These are phyloP conservation scores for Dipodascus albidus DNA, from an alignment of 805 yeast genomes.

Conservation along the genomic window DNA sequence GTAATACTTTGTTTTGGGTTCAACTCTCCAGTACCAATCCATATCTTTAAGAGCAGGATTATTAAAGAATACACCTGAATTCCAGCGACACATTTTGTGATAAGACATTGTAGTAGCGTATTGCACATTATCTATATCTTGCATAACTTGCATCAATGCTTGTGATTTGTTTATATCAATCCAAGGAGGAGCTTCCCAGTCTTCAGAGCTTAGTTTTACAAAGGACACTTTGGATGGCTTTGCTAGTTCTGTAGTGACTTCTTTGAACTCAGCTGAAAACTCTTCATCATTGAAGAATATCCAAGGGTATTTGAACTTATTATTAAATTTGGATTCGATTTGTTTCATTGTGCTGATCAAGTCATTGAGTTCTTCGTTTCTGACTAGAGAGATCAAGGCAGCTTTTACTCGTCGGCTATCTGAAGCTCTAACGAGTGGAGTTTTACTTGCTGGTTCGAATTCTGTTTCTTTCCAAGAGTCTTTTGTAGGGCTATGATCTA, in stretches of 20 bases:
- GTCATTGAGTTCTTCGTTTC: constrained; percentile 43
- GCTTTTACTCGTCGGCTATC: constrained; percentile 28
- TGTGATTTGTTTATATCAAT: constrained; percentile 33
- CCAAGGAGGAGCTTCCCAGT: constrained; percentile 46
- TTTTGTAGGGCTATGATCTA: background rate
- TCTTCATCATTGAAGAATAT: constrained; percentile 61
- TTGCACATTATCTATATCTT: constrained; percentile 35
- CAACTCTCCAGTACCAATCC: constrained; percentile 72
- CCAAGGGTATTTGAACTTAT: constrained; percentile 63
- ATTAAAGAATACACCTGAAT: constrained; percentile 54
- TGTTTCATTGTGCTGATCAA: constrained; percentile 41
- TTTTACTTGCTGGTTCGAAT: background rate
- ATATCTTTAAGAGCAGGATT: constrained; percentile 51
- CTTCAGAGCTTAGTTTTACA: constrained; percentile 26
- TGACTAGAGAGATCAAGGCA: constrained; percentile 54
- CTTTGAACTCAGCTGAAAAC: constrained; percentile 45
- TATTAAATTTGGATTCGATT: constrained; percentile 52
- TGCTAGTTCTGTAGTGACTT: constrained; percentile 24
- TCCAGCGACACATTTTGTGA: constrained; percentile 79
- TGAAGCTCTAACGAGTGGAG: background rate
- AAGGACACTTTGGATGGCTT: constrained; percentile 34
- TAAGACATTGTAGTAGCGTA: constrained; percentile 54
- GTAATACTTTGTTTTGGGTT: constrained; percentile 59
- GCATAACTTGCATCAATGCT: background rate
- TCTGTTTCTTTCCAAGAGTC: background rate